Base-by-base conservation (phyloP, 371 early-diverging fungal species). In the Lichtheimia ramosa region DNA sequence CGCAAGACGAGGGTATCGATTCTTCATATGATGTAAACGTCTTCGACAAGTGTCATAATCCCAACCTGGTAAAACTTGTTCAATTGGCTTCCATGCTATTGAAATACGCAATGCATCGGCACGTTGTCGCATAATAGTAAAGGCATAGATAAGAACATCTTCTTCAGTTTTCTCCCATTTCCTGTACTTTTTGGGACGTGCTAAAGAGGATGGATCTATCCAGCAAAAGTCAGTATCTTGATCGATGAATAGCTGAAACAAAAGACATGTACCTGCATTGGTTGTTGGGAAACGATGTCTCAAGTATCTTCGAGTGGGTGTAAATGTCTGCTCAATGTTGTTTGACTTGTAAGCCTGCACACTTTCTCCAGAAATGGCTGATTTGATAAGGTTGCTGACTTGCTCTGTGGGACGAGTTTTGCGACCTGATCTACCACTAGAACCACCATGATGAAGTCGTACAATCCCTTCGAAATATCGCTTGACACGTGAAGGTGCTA, bases 101-200 rank as follows among this genome's bases (percentile, higher is more conserved):
- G 21, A n/a, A 13, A 48, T 54, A 16, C 40, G 5, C 13, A 27
- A 14, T 10, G 40, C 24, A 8, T 53, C 20, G 2, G 55, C 27
- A 15, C 68, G 63, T 20, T 63, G 53, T 5, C 54, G 52, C 61
- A 63, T 59, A 23, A 68, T 68, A 3, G 53, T 49, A 48, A 49
- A 53, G 5, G 61, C 57, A 48, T 68, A 51, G n/a, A 63, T 7
- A 4, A 68, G 27, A 14, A 56, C 55, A 25, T 54, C 40, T 12
- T 52, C 24, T 15, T 63, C 63, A 3, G 51, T 41, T 41, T 63
- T 43, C 8, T 20, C 18, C 62, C 62, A 62, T 14, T 46, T 21
- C 16, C 21, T n/a, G 7, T 46, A 18, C 7, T 46, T 5, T 34
- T 34, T 34, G 10, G 34, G 34, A 0, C 34, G 34, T 34, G 34